Percentiles rank a stretch among this genome's conserved stretches.
These are phyloP conservation scores for Fusarium xylarioides DNA, from an alignment of 2,329 filamentous ascomycete genomes.

Conservation along the genomic window DNA sequence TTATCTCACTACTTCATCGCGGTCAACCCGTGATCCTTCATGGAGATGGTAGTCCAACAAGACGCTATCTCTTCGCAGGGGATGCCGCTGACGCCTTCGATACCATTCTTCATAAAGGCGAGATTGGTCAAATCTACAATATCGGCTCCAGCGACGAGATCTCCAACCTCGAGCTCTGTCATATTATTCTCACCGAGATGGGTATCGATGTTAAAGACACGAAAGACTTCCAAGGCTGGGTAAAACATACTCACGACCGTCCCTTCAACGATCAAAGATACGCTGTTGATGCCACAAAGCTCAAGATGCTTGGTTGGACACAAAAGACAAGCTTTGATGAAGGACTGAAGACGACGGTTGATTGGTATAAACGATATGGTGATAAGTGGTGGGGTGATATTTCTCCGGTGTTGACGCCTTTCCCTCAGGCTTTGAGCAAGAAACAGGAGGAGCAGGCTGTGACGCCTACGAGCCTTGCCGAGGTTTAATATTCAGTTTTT, in stretches of 20 bases:
- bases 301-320: not conserved
- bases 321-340: not conserved
- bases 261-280: not conserved
- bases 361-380: not conserved
- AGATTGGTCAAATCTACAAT: constrained; percentile 81
- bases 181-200: not conserved
- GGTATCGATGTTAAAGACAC: not conserved
- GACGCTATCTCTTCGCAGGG: constrained; percentile 79
- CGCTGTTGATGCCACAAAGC: not conserved
- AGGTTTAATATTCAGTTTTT: not conserved
- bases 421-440: not conserved
- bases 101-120: constrained; percentile 81
- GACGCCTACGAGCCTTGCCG: not conserved
- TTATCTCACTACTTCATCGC: constrained; percentile 78
- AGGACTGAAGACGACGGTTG: not conserved
- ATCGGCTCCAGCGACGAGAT: constrained; percentile 82
- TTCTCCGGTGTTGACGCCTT: not conserved
- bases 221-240: not conserved
- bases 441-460: not conserved
- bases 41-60: constrained; percentile 78
- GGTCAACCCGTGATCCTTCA: constrained; percentile 75
- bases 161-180: constrained; percentile 75
- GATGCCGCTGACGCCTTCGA: constrained; percentile 86
- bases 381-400: not conserved
- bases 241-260: not conserved